These are phyloP conservation scores for Sugiyamaella sp. DNA, from an alignment of 1,139 yeast genomes.

Conservation along the genomic window DNA sequence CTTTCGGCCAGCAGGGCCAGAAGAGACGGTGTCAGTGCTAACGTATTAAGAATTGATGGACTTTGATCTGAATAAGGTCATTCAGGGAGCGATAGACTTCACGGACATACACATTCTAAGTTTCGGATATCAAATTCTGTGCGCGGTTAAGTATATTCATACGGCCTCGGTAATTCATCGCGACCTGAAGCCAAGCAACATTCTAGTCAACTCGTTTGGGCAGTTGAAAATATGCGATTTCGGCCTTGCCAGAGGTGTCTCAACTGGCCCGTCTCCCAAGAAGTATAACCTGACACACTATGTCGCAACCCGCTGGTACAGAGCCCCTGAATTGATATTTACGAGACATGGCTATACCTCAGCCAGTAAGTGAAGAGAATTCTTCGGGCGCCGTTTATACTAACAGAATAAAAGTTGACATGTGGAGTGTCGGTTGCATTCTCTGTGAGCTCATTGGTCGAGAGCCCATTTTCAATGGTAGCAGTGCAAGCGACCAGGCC, in stretches of 20 bases:
- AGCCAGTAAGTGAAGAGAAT: slow-evolving; percentile 32
- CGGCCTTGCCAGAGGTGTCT: slow-evolving; percentile 67
- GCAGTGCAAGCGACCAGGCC: slow-evolving; percentile 81
- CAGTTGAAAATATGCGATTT: slow-evolving; percentile 80
- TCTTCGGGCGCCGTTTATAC: too few relatives aligned
- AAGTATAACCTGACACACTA: slow-evolving; percentile 59
- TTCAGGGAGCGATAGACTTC: slow-evolving; percentile 67
- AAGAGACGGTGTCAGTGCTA: background rate
- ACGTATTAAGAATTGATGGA: slow-evolving; percentile 62
- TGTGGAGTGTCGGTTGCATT: slow-evolving; percentile 95
- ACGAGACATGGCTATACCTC: slow-evolving; percentile 54
- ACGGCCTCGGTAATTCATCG: slow-evolving; percentile 76
- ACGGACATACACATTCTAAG: slow-evolving; percentile 83
- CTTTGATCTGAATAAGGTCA: slow-evolving; percentile 75
- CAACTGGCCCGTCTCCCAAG: slow-evolving; percentile 1
- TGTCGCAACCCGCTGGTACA: slow-evolving; percentile 94
- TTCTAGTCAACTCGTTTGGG: slow-evolving; percentile 73
- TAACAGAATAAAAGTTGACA: slow-evolving; percentile 58
- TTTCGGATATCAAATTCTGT: slow-evolving; percentile 73
- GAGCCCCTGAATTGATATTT: slow-evolving; percentile 88
- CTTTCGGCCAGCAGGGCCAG: too few relatives aligned
- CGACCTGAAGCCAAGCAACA: slow-evolving; percentile 84
- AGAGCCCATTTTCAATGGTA: slow-evolving; percentile 80
- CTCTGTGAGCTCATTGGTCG: slow-evolving; percentile 85
- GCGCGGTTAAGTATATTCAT: slow-evolving; percentile 82